phyloP scores from a whole-genome alignment of 331 rosid species.

The Spiraea crenata region DNA sequence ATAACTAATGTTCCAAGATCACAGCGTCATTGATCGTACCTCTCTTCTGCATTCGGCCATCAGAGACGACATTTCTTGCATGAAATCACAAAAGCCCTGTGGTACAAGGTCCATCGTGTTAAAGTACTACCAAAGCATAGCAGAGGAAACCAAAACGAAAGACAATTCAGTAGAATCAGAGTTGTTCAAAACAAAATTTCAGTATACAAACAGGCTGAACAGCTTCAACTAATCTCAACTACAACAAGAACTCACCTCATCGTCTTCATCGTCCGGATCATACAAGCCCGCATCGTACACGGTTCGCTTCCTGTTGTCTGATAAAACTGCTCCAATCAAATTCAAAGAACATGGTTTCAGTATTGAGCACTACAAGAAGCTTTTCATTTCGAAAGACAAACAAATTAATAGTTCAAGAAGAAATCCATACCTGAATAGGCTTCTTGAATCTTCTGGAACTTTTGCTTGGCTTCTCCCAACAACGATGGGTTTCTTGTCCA shows the following conservation, averaged over 20 bases:
- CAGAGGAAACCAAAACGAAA: neutral
- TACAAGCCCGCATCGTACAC: constrained; percentile 71
- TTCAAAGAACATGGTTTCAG: neutral
- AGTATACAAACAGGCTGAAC: neutral
- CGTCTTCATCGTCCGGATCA: constrained; percentile 60
- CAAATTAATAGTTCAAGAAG: neutral
- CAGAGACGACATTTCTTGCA: constrained; percentile 68
- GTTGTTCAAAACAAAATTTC: neutral
- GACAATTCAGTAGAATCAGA: neutral
- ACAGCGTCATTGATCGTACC: constrained; percentile 31
- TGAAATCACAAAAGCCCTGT: constrained; percentile 67
- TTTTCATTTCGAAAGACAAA: too few species aligned
- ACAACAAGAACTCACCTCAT: constrained; percentile 43
- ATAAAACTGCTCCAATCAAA: constrained; percentile 52
- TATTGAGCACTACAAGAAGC: neutral
- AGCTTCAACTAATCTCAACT: neutral
- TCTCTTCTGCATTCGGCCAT: constrained; percentile 58
- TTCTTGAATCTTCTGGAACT: constrained; percentile 78
- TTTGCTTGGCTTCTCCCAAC: constrained; percentile 55
- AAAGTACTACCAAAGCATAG: neutral
- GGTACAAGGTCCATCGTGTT: neutral
- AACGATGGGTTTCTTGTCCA: constrained; percentile 61
- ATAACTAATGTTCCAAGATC: too few species aligned
- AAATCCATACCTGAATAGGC: constrained; percentile 67
- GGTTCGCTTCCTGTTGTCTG: constrained; percentile 59